phyloP scores from a whole-genome alignment of 352 stramenopile genomes.

The Globisporangium ultimum region DNA sequence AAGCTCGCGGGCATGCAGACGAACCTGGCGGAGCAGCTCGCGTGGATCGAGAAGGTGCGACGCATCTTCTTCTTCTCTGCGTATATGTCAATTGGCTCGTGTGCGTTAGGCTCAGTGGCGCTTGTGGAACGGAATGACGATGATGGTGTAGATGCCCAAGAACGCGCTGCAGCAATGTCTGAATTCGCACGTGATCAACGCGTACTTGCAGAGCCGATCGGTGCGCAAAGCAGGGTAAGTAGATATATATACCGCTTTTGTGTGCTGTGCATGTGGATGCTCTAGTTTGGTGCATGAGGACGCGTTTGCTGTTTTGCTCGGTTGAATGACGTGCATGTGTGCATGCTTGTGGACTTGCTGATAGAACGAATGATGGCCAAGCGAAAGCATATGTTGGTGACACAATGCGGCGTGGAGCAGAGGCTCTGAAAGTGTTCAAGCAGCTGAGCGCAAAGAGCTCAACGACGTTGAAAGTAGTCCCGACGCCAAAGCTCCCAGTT shows the following conservation, averaged over 20 bases:
- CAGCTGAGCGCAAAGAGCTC: slow-evolving; percentile 12
- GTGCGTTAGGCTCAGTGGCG: neutral
- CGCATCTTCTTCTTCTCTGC: neutral
- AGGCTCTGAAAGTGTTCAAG: slow-evolving; percentile 23
- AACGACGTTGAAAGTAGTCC: slow-evolving; percentile 33
- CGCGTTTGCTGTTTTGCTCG: slow-evolving; percentile 3
- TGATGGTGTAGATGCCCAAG: slow-evolving; percentile 19
- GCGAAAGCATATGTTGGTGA: slow-evolving; percentile 8
- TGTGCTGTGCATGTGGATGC: no score
- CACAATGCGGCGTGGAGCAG: slow-evolving; percentile 39
- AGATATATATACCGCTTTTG: neutral
- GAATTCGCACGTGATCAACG: slow-evolving; percentile 74
- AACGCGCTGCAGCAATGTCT: slow-evolving; percentile 69
- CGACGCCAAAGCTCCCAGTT: slow-evolving; percentile 20
- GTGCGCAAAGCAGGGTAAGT: slow-evolving; percentile 43
- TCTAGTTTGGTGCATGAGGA: slow-evolving; percentile 2
- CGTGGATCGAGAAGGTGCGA: slow-evolving; percentile 51
- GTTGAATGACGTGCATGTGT: neutral
- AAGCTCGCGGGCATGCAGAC: slow-evolving; percentile 13
- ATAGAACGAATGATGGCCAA: neutral
- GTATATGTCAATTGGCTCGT: neutral
- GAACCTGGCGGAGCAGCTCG: slow-evolving; percentile 63
- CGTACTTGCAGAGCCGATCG: slow-evolving; percentile 59
- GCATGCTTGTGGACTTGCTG: neutral
- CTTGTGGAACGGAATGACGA: neutral